Percentiles rank a stretch among this genome's conserved stretches.
Conservation (phyloP, 768 basidiomycete species). For the Clitopilus hobsonii region DNA sequence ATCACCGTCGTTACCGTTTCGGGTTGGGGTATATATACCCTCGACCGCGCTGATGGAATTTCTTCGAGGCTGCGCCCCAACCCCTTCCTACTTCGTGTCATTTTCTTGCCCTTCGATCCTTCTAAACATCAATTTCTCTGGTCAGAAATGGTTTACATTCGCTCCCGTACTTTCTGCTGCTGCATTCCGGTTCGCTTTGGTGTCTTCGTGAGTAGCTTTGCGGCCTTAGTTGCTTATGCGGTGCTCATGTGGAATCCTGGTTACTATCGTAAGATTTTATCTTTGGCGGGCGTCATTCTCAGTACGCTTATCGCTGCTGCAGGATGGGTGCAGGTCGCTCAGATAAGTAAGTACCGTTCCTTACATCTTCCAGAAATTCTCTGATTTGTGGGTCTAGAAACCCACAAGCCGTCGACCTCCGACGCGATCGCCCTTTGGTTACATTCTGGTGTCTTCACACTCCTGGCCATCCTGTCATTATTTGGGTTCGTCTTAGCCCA, state of each 20-base stretch:
- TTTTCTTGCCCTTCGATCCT: conserved; percentile 11
- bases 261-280: conserved; percentile 27
- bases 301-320: conserved; percentile 40
- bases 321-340: conserved; percentile 42
- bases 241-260: conserved; percentile 1
- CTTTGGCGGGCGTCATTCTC: conserved; percentile 34
- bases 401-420: conserved; percentile 27
- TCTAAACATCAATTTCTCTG: conserved; percentile 16
- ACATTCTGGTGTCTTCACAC: conserved; percentile 40
- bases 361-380: background rate
- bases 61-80: conserved; percentile 35
- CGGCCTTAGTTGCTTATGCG: background rate
- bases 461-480: conserved; percentile 42
- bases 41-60: conserved; percentile 2
- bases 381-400: conserved; percentile 13
- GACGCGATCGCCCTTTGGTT: conserved; percentile 43
- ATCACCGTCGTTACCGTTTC: conserved; percentile 10
- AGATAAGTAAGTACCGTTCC: conserved; percentile 32
- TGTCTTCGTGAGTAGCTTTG: conserved; percentile 40
- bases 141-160: conserved; percentile 44
- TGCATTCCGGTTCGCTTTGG: conserved; percentile 64
- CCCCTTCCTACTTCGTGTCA: conserved; percentile 15
- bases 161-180: conserved; percentile 56
- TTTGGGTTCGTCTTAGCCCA: conserved; percentile 36
- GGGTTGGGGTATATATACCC: conserved; percentile 8